Conservation (phyloP, 169 alveolate genomes). For the Eimeria maxima region DNA sequence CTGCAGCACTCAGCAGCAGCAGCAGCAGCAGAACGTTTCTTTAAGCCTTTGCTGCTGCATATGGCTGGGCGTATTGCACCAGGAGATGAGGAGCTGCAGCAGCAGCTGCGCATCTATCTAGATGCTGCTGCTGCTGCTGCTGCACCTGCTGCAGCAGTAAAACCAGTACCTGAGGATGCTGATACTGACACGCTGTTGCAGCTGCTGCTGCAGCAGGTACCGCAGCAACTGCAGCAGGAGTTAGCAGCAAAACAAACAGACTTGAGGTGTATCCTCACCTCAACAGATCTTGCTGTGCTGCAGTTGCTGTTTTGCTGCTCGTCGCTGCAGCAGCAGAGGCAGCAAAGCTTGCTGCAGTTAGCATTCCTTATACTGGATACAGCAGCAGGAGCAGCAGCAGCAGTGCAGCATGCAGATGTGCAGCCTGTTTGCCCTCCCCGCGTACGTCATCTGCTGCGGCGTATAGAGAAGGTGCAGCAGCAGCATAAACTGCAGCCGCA, state of each 20-base stretch:
- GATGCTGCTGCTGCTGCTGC: constrained; percentile 19
- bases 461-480: not conserved
- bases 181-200: not conserved
- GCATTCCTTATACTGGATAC: not conserved
- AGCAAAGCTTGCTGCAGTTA: constrained; percentile 8
- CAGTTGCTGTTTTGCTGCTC: constrained; percentile 45
- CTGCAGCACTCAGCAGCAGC: constrained; percentile 65
- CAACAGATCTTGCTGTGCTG: constrained; percentile 28
- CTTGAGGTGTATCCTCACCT: not conserved
- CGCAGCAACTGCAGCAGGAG: not conserved
- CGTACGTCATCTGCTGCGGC: constrained; percentile 13
- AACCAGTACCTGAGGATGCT: not conserved
- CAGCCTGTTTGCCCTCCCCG: constrained; percentile 7
- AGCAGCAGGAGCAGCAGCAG: constrained; percentile 70
- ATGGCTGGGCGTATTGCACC: constrained; percentile 33
- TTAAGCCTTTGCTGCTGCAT: constrained; percentile 42
- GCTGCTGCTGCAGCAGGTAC: not conserved
- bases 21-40: constrained; percentile 26
- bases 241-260: not conserved
- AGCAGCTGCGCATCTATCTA: not conserved
- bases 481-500: not conserved
- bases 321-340: constrained; percentile 62
- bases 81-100: constrained; percentile 49
- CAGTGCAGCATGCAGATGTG: constrained; percentile 16
- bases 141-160: constrained; percentile 14